Conservation (phyloP, 169 alveolate species). For the Plasmodium cynomolgi region DNA sequence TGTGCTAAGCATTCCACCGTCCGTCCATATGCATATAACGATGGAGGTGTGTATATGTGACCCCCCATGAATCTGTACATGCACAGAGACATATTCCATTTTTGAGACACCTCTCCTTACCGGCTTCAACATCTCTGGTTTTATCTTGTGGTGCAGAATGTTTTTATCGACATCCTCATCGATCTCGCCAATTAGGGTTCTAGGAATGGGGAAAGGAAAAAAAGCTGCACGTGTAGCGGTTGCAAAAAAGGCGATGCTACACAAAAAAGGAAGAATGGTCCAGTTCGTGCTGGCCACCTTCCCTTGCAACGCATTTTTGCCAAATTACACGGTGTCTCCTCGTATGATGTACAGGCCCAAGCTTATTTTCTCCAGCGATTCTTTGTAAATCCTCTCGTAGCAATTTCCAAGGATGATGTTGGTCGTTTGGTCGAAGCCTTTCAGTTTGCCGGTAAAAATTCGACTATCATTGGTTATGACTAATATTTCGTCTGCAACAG, state of each 20-base stretch:
- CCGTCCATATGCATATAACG: neutral
- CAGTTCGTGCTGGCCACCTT: neutral
- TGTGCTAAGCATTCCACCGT: neutral
- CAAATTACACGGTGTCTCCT: constrained; percentile 89
- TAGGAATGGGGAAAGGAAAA: constrained; percentile 3
- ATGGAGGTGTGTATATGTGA: neutral
- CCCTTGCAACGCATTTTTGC: neutral
- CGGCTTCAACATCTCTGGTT: constrained; percentile 81
- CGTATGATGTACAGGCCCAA: constrained; percentile 87
- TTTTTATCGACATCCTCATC: constrained; percentile 80
- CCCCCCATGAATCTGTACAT: neutral
- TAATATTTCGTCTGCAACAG: constrained; percentile 83
- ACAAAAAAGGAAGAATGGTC: neutral
- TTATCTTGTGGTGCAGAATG: constrained; percentile 76
- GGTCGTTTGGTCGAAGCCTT: constrained; percentile 92
- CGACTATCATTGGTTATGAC: constrained; percentile 92
- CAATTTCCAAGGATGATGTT: constrained; percentile 89
- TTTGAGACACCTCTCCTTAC: constrained; percentile 29
- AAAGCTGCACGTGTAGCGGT: neutral
- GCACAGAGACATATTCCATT: neutral
- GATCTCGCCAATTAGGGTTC: constrained; percentile 82
- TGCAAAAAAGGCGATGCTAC: neutral
- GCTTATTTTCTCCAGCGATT: constrained; percentile 86
- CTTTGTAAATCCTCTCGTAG: constrained; percentile 88
- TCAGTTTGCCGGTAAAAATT: constrained; percentile 89